phyloP scores from a whole-genome alignment of 2,329 filamentous ascomycete species.

The Alternaria sp. region DNA sequence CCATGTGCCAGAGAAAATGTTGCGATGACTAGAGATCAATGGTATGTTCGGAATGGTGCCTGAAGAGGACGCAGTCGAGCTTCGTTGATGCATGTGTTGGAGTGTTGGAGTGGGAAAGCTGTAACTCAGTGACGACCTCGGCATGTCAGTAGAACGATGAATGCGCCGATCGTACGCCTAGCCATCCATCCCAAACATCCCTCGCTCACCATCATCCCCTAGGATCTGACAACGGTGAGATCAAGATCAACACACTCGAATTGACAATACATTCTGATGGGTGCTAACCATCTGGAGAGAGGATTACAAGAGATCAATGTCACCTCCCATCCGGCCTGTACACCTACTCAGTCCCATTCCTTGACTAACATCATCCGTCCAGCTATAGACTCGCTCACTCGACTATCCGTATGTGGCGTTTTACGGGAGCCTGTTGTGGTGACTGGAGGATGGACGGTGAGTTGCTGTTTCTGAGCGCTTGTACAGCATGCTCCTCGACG shows the following conservation, averaged over 20 bases:
- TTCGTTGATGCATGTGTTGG: not conserved
- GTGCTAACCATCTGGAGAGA: not conserved
- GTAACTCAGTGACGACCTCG: not conserved
- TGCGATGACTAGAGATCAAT: not conserved
- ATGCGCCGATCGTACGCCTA: conserved; percentile 1
- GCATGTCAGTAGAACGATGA: not conserved
- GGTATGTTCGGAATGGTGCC: not conserved
- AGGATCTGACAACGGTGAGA: not conserved
- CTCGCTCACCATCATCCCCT: not conserved
- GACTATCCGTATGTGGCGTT: conserved; percentile 31
- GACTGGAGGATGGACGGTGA: conserved; percentile 20
- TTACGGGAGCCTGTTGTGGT: not conserved
- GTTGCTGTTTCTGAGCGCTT: conserved; percentile 20
- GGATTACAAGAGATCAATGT: not conserved
- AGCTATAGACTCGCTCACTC: conserved; percentile 19
- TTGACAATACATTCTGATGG: not conserved
- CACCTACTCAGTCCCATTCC: not conserved
- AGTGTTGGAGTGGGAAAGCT: not conserved
- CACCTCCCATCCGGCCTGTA: not conserved
- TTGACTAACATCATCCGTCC: not conserved
- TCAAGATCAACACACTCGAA: not conserved
- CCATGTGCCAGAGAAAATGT: not conserved
- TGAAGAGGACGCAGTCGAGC: not conserved
- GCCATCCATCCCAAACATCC: not conserved
- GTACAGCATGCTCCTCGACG: conserved; percentile 20